Base-by-base conservation (phyloP, 1,284 basidiomycete genomes). In the Lentinus polychrous region DNA sequence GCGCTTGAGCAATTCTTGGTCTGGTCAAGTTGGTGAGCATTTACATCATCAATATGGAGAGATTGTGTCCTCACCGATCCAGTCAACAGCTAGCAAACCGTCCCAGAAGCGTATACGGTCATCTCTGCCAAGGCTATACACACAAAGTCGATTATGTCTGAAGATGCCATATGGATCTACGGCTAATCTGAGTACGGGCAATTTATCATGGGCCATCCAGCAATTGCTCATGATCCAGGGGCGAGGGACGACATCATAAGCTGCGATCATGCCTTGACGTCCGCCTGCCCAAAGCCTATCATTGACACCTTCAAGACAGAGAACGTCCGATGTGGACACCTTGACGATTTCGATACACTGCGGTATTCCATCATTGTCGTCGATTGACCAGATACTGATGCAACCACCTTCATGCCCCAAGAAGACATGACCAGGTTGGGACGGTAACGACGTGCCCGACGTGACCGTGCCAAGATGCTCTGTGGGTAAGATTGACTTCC, bases 361-460 rank as follows among this genome's bases (percentile, higher is more conserved):
- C 0, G 85, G 84, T 36, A 69, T 64, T 36, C 75, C 76, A 49
- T 79, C 78, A 3, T 67, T 68, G 0, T 69, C 69, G 1, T 67
- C 67, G 8, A 78, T 17, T 37, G 66, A 62, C 92, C 94, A 98
- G 8, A 93, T 69, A 0, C 83, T 85, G 52, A 97, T 73, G 57
- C 76, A 86, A 0, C 95, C 96, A 38, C 89, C 92, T 64, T 98
- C 94, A 59, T 99, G 95, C 0, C 90, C 93, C n/a, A 99, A 72
- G 59, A 85, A 98, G 24, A 91, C 85, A 15, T 71, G 66, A 1
- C 77, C 72, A 0, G 84, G 81, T 8, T 78, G 69, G 0, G 83
- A 75, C 0, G 90, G 86, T 4, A 98, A 67, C 20, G 91, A 69
- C 0, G 93, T 81, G 0, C 86, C 92, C 23, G 83, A 81, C 0